Evolutionary conservation across 2,329 filamentous ascomycete genomes (phyloP).

Genomic region (Cladophialophora psammophila): DNA sequence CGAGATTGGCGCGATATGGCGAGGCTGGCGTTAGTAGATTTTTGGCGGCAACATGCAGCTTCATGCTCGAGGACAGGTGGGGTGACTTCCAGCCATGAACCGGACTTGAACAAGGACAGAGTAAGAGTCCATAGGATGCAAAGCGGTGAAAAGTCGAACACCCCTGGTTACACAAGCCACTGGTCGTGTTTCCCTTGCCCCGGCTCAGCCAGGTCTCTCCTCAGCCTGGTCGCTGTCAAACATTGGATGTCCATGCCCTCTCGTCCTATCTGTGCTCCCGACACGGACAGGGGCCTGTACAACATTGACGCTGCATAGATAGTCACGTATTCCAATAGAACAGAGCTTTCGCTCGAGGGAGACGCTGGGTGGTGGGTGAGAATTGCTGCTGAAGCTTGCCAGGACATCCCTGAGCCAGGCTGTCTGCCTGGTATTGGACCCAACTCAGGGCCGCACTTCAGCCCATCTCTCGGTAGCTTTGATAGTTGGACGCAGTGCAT

Average conservation of each 20-base stretch:
- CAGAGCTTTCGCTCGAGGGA: background rate
- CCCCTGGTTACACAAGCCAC: background rate
- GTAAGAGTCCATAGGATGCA: background rate
- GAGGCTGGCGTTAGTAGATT: background rate
- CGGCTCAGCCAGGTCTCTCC: background rate
- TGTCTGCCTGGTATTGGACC: background rate
- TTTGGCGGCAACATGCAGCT: slow-evolving; percentile 1
- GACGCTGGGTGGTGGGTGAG: background rate
- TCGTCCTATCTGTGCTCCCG: background rate
- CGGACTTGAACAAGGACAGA: background rate
- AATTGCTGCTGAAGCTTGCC: slow-evolving; percentile 1
- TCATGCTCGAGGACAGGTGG: background rate
- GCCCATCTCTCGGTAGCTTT: background rate
- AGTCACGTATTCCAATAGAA: background rate
- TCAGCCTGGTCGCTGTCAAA: slow-evolving; percentile 5
- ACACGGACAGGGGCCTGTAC: background rate
- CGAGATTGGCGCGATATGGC: background rate
- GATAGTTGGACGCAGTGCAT: background rate
- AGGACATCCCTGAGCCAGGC: background rate
- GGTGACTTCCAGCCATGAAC: background rate
- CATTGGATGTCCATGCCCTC: background rate
- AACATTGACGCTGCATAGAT: background rate
- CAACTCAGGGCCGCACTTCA: background rate
- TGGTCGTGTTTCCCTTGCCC: background rate
- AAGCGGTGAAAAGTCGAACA: background rate